Evolutionary conservation across 2,329 filamentous ascomycete genomes (phyloP).

Genomic region (Ramularia endophylla): DNA sequence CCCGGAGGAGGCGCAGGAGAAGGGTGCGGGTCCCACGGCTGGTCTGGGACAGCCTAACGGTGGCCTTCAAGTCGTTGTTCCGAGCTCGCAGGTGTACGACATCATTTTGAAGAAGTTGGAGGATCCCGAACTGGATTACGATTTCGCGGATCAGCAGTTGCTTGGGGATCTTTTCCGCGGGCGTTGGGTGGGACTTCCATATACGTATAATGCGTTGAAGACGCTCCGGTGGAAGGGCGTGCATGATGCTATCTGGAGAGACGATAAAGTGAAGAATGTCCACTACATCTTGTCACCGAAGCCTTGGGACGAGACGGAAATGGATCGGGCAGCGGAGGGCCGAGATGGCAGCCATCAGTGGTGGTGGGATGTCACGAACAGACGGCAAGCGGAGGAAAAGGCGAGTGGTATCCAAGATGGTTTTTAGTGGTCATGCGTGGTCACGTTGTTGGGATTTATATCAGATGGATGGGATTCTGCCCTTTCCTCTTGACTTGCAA

Average conservation of each 20-base stretch:
- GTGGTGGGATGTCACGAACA: slow-evolving; percentile 52
- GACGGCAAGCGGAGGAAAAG: slow-evolving; percentile 46
- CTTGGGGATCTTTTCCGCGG: slow-evolving; percentile 53
- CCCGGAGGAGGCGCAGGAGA: slow-evolving; percentile 46
- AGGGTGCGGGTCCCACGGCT: slow-evolving; percentile 44
- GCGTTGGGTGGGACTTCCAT: slow-evolving; percentile 54
- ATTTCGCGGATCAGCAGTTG: slow-evolving; percentile 56
- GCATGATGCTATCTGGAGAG: slow-evolving; percentile 55
- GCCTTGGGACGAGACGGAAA: slow-evolving; percentile 54
- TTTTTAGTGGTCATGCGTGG: slow-evolving; percentile 42
- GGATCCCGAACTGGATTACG: slow-evolving; percentile 45
- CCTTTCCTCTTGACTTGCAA: too few species aligned
- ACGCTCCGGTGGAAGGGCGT: slow-evolving; percentile 52
- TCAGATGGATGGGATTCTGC: too few species aligned
- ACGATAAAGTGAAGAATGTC: slow-evolving; percentile 56
- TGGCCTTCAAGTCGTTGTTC: slow-evolving; percentile 57
- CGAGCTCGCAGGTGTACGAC: slow-evolving; percentile 48
- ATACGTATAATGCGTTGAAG: slow-evolving; percentile 57
- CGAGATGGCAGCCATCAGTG: slow-evolving; percentile 48
- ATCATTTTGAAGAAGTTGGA: slow-evolving; percentile 45
- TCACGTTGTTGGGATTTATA: too few species aligned
- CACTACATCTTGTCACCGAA: slow-evolving; percentile 59
- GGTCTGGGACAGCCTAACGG: slow-evolving; percentile 56
- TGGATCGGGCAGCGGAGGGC: slow-evolving; percentile 32
- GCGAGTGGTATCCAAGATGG: slow-evolving; percentile 45